Evolutionary conservation across 73 alveolate genomes (phyloP).

Genomic region (Stentor roeselii): DNA sequence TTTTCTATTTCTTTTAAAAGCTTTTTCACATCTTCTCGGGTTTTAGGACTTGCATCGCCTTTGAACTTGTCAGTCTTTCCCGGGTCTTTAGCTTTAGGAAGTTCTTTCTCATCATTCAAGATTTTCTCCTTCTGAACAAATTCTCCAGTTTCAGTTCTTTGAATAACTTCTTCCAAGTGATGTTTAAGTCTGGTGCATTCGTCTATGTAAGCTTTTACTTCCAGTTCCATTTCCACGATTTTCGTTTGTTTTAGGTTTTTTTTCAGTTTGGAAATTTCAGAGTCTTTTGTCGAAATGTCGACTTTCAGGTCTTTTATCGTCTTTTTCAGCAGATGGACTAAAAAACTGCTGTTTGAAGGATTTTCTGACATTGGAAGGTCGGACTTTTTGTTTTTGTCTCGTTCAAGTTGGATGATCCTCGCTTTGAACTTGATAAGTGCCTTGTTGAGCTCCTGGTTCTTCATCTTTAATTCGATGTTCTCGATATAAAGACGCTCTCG

Average conservation of each 20-base stretch:
- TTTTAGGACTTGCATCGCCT: neutral
- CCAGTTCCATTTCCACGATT: conserved; percentile 44
- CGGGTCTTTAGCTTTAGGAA: no score
- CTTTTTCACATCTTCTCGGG: conserved; percentile 28
- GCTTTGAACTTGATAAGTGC: neutral
- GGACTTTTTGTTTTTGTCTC: neutral
- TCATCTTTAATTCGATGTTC: neutral
- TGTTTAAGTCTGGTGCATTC: conserved; percentile 55
- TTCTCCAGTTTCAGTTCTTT: no score
- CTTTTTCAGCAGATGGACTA: no score
- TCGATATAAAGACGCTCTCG: neutral
- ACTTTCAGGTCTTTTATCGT: conserved; percentile 44
- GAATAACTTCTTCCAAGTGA: conserved; percentile 42
- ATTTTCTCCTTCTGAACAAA: no score
- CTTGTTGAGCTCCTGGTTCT: neutral
- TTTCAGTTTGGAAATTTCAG: conserved; percentile 35
- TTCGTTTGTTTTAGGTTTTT: conserved; percentile 49
- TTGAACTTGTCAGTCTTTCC: neutral
- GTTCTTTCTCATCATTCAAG: no score
- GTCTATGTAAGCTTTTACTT: conserved; percentile 42
- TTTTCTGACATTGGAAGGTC: neutral
- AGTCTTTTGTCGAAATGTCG: conserved; percentile 26
- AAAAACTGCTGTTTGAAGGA: no score
- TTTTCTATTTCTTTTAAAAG: conserved; percentile 5
- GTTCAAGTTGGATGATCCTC: neutral